Conservation (phyloP, 2,329 filamentous ascomycete genomes). For the Penicillium capsulatum region DNA sequence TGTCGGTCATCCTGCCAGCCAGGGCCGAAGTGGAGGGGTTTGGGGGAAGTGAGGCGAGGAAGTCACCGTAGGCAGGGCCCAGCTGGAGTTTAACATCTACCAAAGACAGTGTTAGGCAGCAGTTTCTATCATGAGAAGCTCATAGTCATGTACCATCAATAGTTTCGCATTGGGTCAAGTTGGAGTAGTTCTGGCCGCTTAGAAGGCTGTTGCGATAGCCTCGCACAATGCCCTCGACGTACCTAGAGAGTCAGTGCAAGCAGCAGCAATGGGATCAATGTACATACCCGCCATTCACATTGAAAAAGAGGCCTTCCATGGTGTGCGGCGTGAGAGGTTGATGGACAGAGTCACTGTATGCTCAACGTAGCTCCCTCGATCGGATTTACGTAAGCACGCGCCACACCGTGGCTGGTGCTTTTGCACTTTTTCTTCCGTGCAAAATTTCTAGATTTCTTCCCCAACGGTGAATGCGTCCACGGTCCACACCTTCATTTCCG, state of each 20-base stretch:
- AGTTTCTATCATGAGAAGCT: not conserved
- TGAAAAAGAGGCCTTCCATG: slow-evolving; percentile 94
- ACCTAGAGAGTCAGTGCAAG: slow-evolving; percentile 52
- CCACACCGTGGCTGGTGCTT: slow-evolving; percentile 27
- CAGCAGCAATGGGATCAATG: slow-evolving; percentile 1
- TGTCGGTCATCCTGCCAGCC: slow-evolving; percentile 93
- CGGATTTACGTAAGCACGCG: slow-evolving; percentile 35
- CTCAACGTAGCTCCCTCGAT: not conserved
- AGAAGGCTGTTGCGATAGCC: slow-evolving; percentile 94
- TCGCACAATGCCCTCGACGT: slow-evolving; percentile 94
- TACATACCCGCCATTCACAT: slow-evolving; percentile 82
- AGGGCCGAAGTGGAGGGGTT: slow-evolving; percentile 96
- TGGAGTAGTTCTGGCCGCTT: slow-evolving; percentile 85
- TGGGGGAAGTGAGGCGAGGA: slow-evolving; percentile 85
- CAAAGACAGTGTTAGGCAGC: slow-evolving; percentile 4
- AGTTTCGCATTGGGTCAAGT: slow-evolving; percentile 94
- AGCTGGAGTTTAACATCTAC: slow-evolving; percentile 97
- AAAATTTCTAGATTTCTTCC: slow-evolving; percentile 37
- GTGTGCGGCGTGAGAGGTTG: slow-evolving; percentile 19
- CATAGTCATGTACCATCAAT: slow-evolving; percentile 67
- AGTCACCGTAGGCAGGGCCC: slow-evolving; percentile 93
- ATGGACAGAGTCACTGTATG: slow-evolving; percentile 14
- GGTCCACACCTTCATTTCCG: slow-evolving; percentile 26
- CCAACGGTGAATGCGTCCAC: slow-evolving; percentile 32
- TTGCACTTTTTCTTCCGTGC: slow-evolving; percentile 36